Evolutionary conservation across 768 basidiomycete species (phyloP).

Genomic region (Fibroporia radiculosa): DNA sequence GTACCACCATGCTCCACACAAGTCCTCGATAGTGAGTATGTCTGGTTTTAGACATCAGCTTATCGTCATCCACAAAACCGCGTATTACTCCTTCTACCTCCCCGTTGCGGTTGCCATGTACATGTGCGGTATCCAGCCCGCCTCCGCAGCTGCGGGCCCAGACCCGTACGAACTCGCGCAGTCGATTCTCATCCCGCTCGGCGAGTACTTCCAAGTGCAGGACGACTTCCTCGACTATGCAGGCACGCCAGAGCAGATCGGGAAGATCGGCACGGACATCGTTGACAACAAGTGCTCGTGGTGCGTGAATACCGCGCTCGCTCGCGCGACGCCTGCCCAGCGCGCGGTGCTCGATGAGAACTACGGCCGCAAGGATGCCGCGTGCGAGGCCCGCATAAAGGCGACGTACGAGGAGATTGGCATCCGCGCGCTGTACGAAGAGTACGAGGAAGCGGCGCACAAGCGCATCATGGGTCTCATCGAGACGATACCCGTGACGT

Average conservation of each 20-base stretch:
- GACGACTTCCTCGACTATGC: conserved; percentile 96
- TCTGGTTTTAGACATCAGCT: conserved; percentile 53
- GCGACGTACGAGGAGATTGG: conserved; percentile 64
- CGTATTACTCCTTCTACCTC: conserved; percentile 97
- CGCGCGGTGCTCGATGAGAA: conserved; percentile 53
- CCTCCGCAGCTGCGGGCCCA: conserved; percentile 34
- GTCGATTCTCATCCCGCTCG: conserved; percentile 82
- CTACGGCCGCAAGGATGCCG: conserved; percentile 54
- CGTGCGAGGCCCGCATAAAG: conserved; percentile 55
- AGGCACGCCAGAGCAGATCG: conserved; percentile 83
- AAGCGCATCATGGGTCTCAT: conserved; percentile 61
- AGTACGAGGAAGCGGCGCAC: conserved; percentile 77
- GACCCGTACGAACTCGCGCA: conserved; percentile 67
- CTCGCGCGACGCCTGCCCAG: conserved; percentile 45
- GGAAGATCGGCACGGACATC: conserved; percentile 98
- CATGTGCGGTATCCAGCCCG: conserved; percentile 59
- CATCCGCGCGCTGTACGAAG: conserved; percentile 56
- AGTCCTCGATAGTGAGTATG: neutral
- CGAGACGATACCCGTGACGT: conserved; percentile 57
- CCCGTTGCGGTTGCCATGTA: conserved; percentile 93
- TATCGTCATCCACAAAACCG: conserved; percentile 96
- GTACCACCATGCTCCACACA: conserved; percentile 12
- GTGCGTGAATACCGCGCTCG: conserved; percentile 86
- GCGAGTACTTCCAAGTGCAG: conserved; percentile 98
- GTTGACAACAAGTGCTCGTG: conserved; percentile 98